phyloP scores from a whole-genome alignment of 2,329 filamentous ascomycete genomes.

The Chaetomium sp. region DNA sequence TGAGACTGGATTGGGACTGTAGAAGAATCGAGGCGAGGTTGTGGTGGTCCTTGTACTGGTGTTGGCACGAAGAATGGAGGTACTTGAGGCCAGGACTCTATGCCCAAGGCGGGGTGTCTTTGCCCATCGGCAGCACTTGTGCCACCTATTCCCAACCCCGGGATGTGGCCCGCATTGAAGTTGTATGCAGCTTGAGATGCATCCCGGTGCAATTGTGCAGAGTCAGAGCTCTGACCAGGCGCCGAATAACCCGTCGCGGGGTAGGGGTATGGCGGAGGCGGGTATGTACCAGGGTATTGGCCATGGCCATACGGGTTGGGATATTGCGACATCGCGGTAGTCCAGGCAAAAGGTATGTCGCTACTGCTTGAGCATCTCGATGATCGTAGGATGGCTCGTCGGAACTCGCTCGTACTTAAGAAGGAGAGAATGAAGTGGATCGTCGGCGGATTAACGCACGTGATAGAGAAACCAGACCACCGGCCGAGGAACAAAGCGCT shows the following conservation, averaged over 20 bases:
- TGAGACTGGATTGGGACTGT: not conserved
- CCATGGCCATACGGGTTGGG: constrained; percentile 32
- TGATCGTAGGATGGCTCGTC: not conserved
- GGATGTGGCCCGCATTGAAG: constrained; percentile 34
- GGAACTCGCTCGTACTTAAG: not conserved
- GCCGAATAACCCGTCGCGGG: constrained; percentile 15
- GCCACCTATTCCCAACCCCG: constrained; percentile 33
- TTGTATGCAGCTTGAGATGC: constrained; percentile 32
- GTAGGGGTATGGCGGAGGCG: constrained; percentile 23
- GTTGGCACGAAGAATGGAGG: not conserved
- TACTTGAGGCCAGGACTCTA: constrained; percentile 13
- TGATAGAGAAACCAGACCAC: no score
- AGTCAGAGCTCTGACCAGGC: constrained; percentile 13
- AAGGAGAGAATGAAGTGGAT: no score
- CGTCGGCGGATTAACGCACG: no score
- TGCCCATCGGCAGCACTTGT: constrained; percentile 10
- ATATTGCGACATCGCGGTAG: constrained; percentile 34
- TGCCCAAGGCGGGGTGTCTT: not conserved
- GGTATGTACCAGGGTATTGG: constrained; percentile 25
- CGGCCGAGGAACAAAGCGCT: no score
- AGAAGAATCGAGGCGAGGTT: not conserved
- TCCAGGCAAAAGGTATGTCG: not conserved
- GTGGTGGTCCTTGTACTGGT: not conserved
- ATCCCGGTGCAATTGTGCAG: constrained; percentile 13
- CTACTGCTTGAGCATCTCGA: constrained; percentile 9